phyloP scores from a whole-genome alignment of 1,284 basidiomycete genomes.

The Mycosarcoma mackinlayi region DNA sequence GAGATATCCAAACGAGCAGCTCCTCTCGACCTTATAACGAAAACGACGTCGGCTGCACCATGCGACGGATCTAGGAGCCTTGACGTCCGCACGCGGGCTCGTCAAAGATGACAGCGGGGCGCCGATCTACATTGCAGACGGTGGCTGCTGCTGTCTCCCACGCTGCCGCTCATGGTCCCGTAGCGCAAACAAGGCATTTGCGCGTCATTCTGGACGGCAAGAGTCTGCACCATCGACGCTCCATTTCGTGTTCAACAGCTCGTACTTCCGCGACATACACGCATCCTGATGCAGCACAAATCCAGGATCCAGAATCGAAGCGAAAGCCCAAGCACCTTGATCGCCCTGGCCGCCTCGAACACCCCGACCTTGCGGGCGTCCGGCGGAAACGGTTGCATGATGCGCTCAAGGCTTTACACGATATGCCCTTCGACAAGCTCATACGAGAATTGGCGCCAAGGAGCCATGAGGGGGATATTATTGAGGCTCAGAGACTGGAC shows the following conservation, averaged over 20 bases:
- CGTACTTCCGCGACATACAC: not conserved
- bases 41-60: not conserved
- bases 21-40: not conserved
- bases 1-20: too few relatives aligned
- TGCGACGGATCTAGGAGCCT: not conserved
- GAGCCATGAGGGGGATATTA: not conserved
- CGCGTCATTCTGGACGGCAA: not conserved
- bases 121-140: not conserved
- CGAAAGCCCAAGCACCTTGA: not conserved
- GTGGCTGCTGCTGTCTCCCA: constrained; percentile 9
- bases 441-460: constrained; percentile 7
- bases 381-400: not conserved
- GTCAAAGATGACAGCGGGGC: constrained; percentile 10
- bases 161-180: not conserved
- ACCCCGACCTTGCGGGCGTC: not conserved
- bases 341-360: not conserved
- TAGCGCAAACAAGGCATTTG: not conserved
- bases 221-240: not conserved
- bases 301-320: not conserved
- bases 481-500: constrained; percentile 16
- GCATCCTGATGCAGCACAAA: not conserved
- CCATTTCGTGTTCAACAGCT: not conserved
- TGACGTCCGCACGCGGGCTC: not conserved
- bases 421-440: not conserved
- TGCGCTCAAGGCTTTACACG: not conserved